phyloP scores from a whole-genome alignment of 108 stramenopile genomes.

The Pseudonitzschia pungens region DNA sequence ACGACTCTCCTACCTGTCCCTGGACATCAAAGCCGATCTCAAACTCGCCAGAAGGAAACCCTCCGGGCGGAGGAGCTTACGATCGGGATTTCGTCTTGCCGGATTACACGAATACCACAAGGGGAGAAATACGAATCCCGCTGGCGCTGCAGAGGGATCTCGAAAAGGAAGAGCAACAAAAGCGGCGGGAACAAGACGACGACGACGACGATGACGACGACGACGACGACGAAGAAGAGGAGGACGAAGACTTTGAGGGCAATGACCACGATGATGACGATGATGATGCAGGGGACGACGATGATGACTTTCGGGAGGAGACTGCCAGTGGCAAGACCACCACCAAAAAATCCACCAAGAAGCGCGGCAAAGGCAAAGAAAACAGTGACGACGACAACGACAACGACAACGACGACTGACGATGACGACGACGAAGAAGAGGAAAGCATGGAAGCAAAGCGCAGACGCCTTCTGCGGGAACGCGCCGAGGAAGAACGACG shows the following conservation, averaged over 20 bases:
- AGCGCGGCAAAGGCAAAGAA: slow-evolving; percentile 2
- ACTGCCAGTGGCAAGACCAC: slow-evolving; percentile 22
- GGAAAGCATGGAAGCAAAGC: slow-evolving; percentile 63
- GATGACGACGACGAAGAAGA: slow-evolving; percentile 69
- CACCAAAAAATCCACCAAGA: slow-evolving; percentile 20
- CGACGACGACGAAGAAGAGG: slow-evolving; percentile 24
- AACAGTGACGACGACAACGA: not conserved
- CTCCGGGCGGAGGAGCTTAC: slow-evolving; percentile 56
- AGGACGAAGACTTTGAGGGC: slow-evolving; percentile 17
- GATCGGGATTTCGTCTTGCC: slow-evolving; percentile 91
- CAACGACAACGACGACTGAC: not conserved
- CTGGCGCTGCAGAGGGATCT: slow-evolving; percentile 42
- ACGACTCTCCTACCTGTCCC: slow-evolving; percentile 60
- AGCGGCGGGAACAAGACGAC: slow-evolving; percentile 36
- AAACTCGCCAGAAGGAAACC: slow-evolving; percentile 47
- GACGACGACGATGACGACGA: slow-evolving; percentile 42
- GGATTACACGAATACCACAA: slow-evolving; percentile 77
- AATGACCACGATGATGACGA: slow-evolving; percentile 28
- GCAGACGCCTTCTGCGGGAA: slow-evolving; percentile 56
- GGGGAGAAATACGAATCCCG: slow-evolving; percentile 66
- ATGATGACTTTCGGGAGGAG: slow-evolving; percentile 28
- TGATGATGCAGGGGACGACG: slow-evolving; percentile 17
- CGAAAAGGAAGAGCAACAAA: slow-evolving; percentile 43
- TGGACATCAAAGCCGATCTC: slow-evolving; percentile 76
- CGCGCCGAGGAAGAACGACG: slow-evolving; percentile 66